Percentiles rank a stretch among this genome's conserved stretches.
phyloP scores from a whole-genome alignment of 495 filamentous ascomycete species.

The Astrothelium subdiscretum region DNA sequence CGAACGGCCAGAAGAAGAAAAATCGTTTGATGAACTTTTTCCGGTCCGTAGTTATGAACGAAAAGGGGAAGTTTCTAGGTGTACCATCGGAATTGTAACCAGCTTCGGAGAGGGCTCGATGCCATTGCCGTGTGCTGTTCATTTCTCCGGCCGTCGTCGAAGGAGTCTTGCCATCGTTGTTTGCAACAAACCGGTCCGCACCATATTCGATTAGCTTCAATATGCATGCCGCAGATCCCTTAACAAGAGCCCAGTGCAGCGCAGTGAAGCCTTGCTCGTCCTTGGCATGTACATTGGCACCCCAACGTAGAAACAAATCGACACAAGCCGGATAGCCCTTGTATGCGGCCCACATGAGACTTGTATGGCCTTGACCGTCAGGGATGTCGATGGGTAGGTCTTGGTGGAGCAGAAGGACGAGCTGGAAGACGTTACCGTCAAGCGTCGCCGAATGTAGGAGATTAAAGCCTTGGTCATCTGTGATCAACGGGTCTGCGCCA shows the following conservation, averaged over 20 bases:
- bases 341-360: constrained; percentile 97
- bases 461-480: constrained; percentile 91
- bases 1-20: constrained; percentile 81
- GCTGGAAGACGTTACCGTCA: constrained; percentile 86
- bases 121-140: constrained; percentile 72
- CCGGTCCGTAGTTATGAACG: constrained; percentile 56
- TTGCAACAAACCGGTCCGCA: constrained; percentile 79
- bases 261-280: constrained; percentile 90
- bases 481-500: constrained; percentile 80
- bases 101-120: constrained; percentile 68
- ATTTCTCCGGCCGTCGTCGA: constrained; percentile 76
- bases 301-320: constrained; percentile 89
- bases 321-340: constrained; percentile 88
- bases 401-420: constrained; percentile 81
- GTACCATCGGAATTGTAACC: constrained; percentile 74
- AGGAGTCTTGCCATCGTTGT: constrained; percentile 77
- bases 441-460: constrained; percentile 93
- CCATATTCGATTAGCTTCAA: constrained; percentile 91
- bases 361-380: constrained; percentile 81
- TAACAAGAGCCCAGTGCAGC: constrained; percentile 92
- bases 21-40: constrained; percentile 65
- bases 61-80: constrained; percentile 45
- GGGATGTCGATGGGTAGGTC: constrained; percentile 84
- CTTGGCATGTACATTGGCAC: constrained; percentile 77
- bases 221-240: constrained; percentile 74